phyloP scores from a whole-genome alignment of 345 rosid species.

The Lepidium aucheri region DNA sequence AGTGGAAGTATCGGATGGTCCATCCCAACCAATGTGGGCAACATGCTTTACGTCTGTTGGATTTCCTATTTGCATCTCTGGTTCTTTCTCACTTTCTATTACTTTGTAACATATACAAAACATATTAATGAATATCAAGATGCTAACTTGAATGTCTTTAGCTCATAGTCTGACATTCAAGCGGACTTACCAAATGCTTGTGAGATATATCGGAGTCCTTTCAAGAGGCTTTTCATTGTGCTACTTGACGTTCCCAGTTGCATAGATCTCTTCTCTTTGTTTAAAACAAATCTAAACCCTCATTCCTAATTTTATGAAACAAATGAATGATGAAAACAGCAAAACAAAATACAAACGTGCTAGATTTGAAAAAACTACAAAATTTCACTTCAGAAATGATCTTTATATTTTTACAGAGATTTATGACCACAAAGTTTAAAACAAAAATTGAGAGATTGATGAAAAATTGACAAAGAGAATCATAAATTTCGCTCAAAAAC shows the following conservation, averaged over 20 bases:
- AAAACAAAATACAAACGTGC: too few relatives aligned
- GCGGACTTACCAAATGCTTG: slow-evolving; percentile 39
- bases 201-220: slow-evolving; percentile 43
- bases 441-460: not conserved
- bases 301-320: not conserved
- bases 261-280: not conserved
- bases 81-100: slow-evolving; percentile 54
- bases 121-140: not conserved
- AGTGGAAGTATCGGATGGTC: slow-evolving; percentile 7
- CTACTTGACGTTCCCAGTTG: slow-evolving; percentile 3
- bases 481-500: not conserved
- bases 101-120: not conserved
- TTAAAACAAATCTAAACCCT: not conserved
- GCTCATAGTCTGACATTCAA: not conserved
- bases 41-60: slow-evolving; percentile 96
- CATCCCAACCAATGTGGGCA: slow-evolving; percentile 93
- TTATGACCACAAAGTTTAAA: not conserved
- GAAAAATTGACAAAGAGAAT: not conserved
- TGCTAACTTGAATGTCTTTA: not conserved
- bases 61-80: slow-evolving; percentile 64
- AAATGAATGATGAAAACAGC: too few relatives aligned
- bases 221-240: slow-evolving; percentile 40
- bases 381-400: not conserved
- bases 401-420: not conserved
- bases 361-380: not conserved